phyloP scores from a whole-genome alignment of 2,329 filamentous ascomycete species.

The Cladorrhinum sp. region DNA sequence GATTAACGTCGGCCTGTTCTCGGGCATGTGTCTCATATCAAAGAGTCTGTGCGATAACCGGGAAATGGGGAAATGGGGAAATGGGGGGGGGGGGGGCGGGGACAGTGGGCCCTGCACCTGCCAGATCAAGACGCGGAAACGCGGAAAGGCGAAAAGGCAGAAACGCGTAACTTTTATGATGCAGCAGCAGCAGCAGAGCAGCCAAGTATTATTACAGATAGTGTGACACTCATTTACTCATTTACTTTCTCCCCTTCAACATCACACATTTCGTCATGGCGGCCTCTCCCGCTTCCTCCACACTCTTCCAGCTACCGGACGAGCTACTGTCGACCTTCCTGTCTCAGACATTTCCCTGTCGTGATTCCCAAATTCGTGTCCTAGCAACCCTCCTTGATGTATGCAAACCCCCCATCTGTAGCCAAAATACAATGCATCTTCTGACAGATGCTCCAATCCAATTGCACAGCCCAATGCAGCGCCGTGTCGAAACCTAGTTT shows the following conservation, averaged over 20 bases:
- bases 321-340: slow-evolving; percentile 48
- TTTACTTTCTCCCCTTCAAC: background rate
- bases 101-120: no score
- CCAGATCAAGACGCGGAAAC: background rate
- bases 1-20: background rate
- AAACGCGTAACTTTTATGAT: no score
- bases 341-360: slow-evolving; percentile 51
- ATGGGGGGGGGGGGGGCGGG: no score
- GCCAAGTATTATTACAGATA: no score
- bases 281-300: slow-evolving; percentile 5
- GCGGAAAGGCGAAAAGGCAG: no score
- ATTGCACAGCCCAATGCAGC: slow-evolving; percentile 64
- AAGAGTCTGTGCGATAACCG: background rate
- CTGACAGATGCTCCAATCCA: no score
- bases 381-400: slow-evolving; percentile 54
- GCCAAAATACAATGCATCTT: no score
- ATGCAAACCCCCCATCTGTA: slow-evolving; percentile 22
- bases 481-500: slow-evolving; percentile 68
- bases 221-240: background rate
- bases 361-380: slow-evolving; percentile 57
- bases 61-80: background rate
- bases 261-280: background rate
- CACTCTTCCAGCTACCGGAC: slow-evolving; percentile 53
- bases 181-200: no score
- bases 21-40: no score